Evolutionary conservation across 192 early-diverging fungal species (phyloP), one percentile per base, ranked within the genome.

Genomic region (Jimgerdemannia flammicorona): DNA sequence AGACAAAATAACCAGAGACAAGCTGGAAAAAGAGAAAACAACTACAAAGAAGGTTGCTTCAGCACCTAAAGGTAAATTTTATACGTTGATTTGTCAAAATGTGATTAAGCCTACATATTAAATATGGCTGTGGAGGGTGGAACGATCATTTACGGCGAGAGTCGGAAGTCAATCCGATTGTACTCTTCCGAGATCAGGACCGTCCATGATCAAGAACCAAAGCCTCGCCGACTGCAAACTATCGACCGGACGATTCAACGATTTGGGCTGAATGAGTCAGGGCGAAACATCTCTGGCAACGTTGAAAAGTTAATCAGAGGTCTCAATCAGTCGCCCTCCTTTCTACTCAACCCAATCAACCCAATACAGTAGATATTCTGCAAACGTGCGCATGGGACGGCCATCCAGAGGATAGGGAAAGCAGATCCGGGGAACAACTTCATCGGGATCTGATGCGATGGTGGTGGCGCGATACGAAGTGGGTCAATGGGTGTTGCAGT

Each of bases 11-110:
- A 14, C 49, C 14, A 66, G 74, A 73, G 40, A 85, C 78, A 73
- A 82, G 79, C 80, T 83, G 71, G 75, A 72, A 70, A 70, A 71
- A 69, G 43, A 71, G 76, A 71, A 67, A 75, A n/a, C 74, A 69
- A 63, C 19, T 14, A 59, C 42, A 44, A 20, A 69, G 42, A 6
- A 69, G 71, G 39, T 6, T 6, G 71, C 54, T 8, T 43, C 19
- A 72, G 43, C 6, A 72, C 8, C 40, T 17, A 54, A 69, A 72
- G 67, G 54, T 72, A 72, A 69, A 6, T 66, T 9, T 69, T 20
- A 43, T 43, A 72, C 40, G 44, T 71, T n/a, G 17, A 54, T 67
- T 44, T 76, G 17, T 41, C 9, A 68, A 10, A 6, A 41, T 41
- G 19, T 1, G 67, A 68, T 10, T 6, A 8, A 9, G 67, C 7